Base-by-base conservation (phyloP, 331 rosid genomes). In the Rosa hybrid region DNA sequence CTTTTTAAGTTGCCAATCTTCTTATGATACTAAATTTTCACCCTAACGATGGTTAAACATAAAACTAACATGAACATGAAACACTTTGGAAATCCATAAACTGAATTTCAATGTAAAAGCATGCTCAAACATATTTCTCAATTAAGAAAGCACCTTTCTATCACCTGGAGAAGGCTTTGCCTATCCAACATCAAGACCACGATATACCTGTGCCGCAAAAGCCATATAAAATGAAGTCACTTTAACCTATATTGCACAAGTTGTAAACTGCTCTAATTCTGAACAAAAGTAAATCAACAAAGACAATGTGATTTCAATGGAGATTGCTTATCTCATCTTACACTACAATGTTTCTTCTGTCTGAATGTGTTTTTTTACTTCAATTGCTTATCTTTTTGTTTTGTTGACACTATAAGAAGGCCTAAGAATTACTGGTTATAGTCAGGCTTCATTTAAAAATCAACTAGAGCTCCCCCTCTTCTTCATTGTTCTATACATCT, bases 161-260 rank as follows among this genome's bases (percentile, higher is more conserved):
- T 89, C 88, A 42, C 76, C 56, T 34, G 70, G 65, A 7, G 91
- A 82, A 71, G 92, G 89, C 87, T 87, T 89, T 8, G 91, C 92
- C 23, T 89, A 90, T 78, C 88, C 89, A 80, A 84, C 50, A 59
- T 88, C 90, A 77, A 88, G 87, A 75, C 91, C 94, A 83, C 76
- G 79, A 78, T 83, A 89, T 44, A 89, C 93, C 98, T 95, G 90
- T 5, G 45, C 53, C 70, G 78, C 67, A 49, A 41, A 78, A 73
- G 23, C 64, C 71, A 71, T 49, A 51, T 34, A 75, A 41, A 46
- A 80, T 42, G 12, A 70, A 78, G 21, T 46, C 68, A 81, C 60
- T 68, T 80, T 3, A 8, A 63, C 70, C 25, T 39, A 56, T 30
- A 75, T 11, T 10, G 34, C 60, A 5, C 44, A 56, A 20, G 38